Evolutionary conservation across 2,329 filamentous ascomycete species (phyloP).

Genomic region (Pezicula rhizophila): DNA sequence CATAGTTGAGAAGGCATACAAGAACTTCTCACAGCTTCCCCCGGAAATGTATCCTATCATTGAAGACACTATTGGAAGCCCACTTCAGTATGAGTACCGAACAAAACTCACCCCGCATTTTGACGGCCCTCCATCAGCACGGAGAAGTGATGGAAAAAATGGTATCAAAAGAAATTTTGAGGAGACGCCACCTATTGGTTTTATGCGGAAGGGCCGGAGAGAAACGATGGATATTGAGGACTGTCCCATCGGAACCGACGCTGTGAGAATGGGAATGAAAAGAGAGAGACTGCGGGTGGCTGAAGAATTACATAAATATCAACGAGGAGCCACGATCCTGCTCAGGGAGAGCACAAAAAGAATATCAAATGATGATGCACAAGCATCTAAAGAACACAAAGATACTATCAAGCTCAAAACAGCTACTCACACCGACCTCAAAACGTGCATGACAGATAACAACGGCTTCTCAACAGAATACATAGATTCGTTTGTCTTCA

Average conservation of each 20-base stretch:
- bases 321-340: conserved; percentile 78
- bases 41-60: conserved; percentile 70
- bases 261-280: conserved; percentile 72
- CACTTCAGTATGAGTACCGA: conserved; percentile 85
- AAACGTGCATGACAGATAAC: conserved; percentile 82
- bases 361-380: conserved; percentile 40
- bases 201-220: conserved; percentile 78
- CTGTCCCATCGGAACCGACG: conserved; percentile 88
- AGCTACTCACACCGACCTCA: conserved; percentile 63
- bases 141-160: conserved; percentile 37
- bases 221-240: conserved; percentile 91
- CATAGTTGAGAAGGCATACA: conserved; percentile 86
- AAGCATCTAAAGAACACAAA: conserved; percentile 22
- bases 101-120: conserved; percentile 98
- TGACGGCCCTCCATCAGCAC: conserved; percentile 61
- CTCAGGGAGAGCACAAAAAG: conserved; percentile 79
- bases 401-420: conserved; percentile 24
- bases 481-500: conserved; percentile 73
- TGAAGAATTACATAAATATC: conserved; percentile 64
- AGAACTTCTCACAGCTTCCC: conserved; percentile 80
- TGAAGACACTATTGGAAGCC: conserved; percentile 81
- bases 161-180: conserved; percentile 51
- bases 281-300: conserved; percentile 72
- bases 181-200: conserved; percentile 75
- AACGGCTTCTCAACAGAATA: conserved; percentile 83